phyloP scores from a whole-genome alignment of 2,329 filamentous ascomycete species.

The Fusarium sp. region DNA sequence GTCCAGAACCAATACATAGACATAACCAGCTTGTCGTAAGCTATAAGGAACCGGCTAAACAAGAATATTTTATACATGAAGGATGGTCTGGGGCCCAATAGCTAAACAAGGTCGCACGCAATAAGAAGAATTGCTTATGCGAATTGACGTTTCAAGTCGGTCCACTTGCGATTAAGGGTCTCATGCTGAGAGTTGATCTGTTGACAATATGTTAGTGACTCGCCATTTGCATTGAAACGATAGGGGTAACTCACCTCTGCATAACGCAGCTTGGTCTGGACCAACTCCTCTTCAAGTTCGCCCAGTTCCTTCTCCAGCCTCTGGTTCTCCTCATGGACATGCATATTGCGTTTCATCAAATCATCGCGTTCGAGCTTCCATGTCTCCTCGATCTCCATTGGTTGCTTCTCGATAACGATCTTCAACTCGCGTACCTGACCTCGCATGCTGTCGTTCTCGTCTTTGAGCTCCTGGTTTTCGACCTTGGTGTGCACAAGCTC shows the following conservation, averaged over 20 bases:
- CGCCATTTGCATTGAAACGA: neutral
- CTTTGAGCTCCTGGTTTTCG: slow-evolving; percentile 87
- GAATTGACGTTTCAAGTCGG: slow-evolving; percentile 73
- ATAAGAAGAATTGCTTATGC: slow-evolving; percentile 46
- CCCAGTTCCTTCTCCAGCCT: slow-evolving; percentile 87
- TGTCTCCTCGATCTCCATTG: slow-evolving; percentile 83
- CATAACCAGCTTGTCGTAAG: slow-evolving; percentile 15
- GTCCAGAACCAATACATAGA: slow-evolving; percentile 21
- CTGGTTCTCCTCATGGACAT: slow-evolving; percentile 93
- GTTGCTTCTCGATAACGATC: slow-evolving; percentile 88
- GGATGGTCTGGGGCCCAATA: slow-evolving; percentile 13
- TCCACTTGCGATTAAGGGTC: slow-evolving; percentile 79
- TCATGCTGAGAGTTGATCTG: slow-evolving; percentile 79
- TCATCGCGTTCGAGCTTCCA: slow-evolving; percentile 88
- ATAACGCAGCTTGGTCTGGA: slow-evolving; percentile 93
- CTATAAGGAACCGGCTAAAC: slow-evolving; percentile 21
- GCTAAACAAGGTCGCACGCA: slow-evolving; percentile 19
- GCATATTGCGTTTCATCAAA: slow-evolving; percentile 90
- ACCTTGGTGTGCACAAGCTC: slow-evolving; percentile 93
- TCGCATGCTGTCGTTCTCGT: slow-evolving; percentile 88
- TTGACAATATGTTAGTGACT: slow-evolving; percentile 30
- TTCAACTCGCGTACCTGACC: slow-evolving; percentile 88
- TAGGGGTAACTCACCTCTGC: slow-evolving; percentile 80
- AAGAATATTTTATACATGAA: slow-evolving; percentile 46
- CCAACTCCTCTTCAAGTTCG: slow-evolving; percentile 91